Conservation (phyloP, 495 filamentous ascomycete genomes). For the Hyaloscypha variabilis region DNA sequence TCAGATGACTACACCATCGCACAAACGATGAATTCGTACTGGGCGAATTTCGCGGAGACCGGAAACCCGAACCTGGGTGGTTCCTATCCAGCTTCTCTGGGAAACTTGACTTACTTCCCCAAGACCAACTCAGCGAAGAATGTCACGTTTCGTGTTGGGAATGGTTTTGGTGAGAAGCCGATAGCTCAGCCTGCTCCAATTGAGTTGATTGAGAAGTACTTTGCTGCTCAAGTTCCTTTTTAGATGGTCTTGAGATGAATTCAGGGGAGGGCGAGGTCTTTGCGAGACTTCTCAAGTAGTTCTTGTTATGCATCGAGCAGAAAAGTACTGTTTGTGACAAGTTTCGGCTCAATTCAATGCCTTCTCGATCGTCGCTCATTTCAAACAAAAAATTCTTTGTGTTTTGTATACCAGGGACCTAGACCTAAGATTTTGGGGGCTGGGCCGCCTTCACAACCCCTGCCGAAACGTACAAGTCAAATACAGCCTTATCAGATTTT, state of each 20-base stretch:
- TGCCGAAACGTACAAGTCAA: too few relatives aligned
- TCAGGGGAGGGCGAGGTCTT: too few relatives aligned
- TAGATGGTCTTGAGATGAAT: not conserved
- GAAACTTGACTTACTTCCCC: slow-evolving; percentile 9
- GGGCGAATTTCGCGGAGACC: slow-evolving; percentile 26
- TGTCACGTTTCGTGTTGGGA: slow-evolving; percentile 17
- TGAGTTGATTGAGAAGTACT: slow-evolving; percentile 14
- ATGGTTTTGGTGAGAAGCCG: slow-evolving; percentile 14
- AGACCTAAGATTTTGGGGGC: too few relatives aligned
- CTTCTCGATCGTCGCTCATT: too few relatives aligned
- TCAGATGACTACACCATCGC: slow-evolving; percentile 21
- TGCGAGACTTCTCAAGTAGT: too few relatives aligned
- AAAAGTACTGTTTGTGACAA: too few relatives aligned
- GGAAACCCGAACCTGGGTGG: slow-evolving; percentile 23
- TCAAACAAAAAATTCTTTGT: too few relatives aligned
- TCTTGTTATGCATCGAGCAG: too few relatives aligned
- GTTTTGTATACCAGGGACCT: too few relatives aligned
- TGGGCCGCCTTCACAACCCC: too few relatives aligned
- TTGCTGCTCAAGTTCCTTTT: slow-evolving; percentile 16
- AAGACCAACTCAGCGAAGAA: not conserved
- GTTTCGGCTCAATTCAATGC: too few relatives aligned
- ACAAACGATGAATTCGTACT: slow-evolving; percentile 23
- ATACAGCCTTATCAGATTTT: too few relatives aligned
- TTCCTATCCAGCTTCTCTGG: slow-evolving; percentile 4
- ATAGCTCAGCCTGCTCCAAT: slow-evolving; percentile 16